Evolutionary conservation across 1,139 yeast genomes (phyloP), one percentile per base, ranked within the genome.

Genomic region (Saccharomyces hybrid): DNA sequence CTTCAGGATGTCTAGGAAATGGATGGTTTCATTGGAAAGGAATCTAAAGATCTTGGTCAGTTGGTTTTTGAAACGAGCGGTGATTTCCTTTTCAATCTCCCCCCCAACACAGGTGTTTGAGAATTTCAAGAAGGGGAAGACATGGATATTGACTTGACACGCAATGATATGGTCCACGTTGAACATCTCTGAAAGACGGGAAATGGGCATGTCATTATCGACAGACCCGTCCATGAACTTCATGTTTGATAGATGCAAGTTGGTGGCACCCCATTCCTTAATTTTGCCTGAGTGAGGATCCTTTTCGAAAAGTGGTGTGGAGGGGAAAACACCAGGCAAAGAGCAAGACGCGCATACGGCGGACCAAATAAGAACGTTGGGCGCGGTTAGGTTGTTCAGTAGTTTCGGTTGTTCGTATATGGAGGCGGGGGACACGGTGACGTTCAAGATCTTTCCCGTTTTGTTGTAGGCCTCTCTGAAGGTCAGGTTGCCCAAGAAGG

Each of bases 301-400:
- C 69, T 89, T 90, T 61, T 93, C 97, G 64, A 85, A 84, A 47
- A 93, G 82, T 1, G 93, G 84, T 31, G 90, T 84, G 0, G 96
- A 85, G 0, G 96, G 88, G 68, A 93, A 95, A 2, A 93, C 78
- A 1, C 96, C 88, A 0, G 99, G 99, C 27, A 93, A 78, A 0
- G 98, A 85, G 70, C 99, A 93, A 46, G 96, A 88, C 1, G 98
- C 97, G 72, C 97, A 90, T 1, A 93, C 97, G 0, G 98, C 99
- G 0, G 96, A 88, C 93, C 96, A 85, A 46, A 93, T 85, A 20
- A 93, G 77, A 4, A 91, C 98, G 66, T 95, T 88, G 0, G 99
- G 99, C 0, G 98, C 91, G 0, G 99, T 93, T 53, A 95, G 76
- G 64, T 93, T 90, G 65, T 93, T 93, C 48, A 93, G 76, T 53